phyloP scores from a whole-genome alignment of 306 rosid genomes.

The Luffa acutangula region DNA sequence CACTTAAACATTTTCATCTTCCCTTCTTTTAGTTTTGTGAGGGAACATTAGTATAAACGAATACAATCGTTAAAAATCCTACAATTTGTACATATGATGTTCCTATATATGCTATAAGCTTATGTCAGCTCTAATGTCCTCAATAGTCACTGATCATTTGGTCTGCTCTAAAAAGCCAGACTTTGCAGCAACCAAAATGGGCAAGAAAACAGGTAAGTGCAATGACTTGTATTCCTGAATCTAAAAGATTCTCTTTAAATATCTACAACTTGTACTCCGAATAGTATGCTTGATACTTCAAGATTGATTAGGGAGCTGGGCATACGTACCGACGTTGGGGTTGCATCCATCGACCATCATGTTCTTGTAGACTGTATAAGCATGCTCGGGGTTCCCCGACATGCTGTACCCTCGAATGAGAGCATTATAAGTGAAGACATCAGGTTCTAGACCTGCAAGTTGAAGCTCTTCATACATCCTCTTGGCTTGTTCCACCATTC shows the following conservation, averaged over 20 bases:
- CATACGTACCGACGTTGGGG: constrained; percentile 63
- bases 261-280: background rate
- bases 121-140: background rate
- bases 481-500: constrained; percentile 74
- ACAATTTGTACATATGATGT: background rate
- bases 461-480: constrained; percentile 65
- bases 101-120: background rate
- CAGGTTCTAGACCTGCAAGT: constrained; percentile 66
- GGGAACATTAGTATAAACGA: background rate
- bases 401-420: constrained; percentile 73
- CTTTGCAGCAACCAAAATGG: background rate
- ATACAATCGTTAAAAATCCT: background rate
- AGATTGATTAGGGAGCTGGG: constrained; percentile 72
- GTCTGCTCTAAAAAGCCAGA: background rate
- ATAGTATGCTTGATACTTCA: background rate
- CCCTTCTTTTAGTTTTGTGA: background rate
- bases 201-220: background rate
- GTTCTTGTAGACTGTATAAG: constrained; percentile 66
- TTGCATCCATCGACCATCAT: constrained; percentile 88
- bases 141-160: background rate
- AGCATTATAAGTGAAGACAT: constrained; percentile 88
- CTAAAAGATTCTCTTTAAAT: background rate
- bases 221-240: background rate
- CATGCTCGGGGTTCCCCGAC: constrained; percentile 60
- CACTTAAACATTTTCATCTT: background rate